phyloP scores from a whole-genome alignment of 768 basidiomycete species.

The Pulveroboletus sp. region DNA sequence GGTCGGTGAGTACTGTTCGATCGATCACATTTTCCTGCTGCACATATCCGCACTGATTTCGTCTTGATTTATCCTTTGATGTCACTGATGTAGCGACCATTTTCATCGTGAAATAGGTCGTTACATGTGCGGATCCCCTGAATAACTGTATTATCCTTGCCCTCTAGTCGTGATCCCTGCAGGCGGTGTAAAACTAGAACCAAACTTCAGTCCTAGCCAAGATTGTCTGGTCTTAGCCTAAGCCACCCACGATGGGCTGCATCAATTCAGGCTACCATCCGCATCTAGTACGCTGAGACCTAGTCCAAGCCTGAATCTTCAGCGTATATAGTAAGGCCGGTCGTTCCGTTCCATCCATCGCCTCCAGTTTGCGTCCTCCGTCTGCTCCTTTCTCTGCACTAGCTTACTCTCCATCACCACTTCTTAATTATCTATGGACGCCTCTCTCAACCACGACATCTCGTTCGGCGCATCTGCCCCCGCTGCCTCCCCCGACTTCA shows the following conservation, averaged over 20 bases:
- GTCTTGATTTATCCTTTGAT: too few species aligned
- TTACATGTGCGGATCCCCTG: too few species aligned
- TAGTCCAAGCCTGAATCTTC: constrained; percentile 1
- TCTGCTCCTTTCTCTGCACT: neutral
- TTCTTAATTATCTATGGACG: constrained; percentile 5
- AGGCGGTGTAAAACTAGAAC: too few species aligned
- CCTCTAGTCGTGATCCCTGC: too few species aligned
- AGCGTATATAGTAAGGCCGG: constrained; percentile 6
- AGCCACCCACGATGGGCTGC: neutral
- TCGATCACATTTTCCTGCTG: too few species aligned
- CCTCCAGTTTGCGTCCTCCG: constrained; percentile 3
- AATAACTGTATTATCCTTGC: too few species aligned
- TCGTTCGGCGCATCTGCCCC: too few species aligned
- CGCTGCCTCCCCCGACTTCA: too few species aligned
- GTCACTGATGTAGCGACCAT: too few species aligned
- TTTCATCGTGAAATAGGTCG: too few species aligned
- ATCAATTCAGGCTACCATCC: neutral
- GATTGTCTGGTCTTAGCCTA: neutral
- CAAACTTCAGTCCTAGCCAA: neutral
- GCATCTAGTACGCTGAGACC: neutral
- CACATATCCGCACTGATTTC: too few species aligned
- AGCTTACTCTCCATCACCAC: neutral
- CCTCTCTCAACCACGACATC: neutral
- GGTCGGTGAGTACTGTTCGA: too few species aligned
- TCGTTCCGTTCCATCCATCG: neutral